Evolutionary conservation across 2,329 filamentous ascomycete species (phyloP), one percentile per base, ranked within the genome.

Genomic region (Fusarium praegraminearum): DNA sequence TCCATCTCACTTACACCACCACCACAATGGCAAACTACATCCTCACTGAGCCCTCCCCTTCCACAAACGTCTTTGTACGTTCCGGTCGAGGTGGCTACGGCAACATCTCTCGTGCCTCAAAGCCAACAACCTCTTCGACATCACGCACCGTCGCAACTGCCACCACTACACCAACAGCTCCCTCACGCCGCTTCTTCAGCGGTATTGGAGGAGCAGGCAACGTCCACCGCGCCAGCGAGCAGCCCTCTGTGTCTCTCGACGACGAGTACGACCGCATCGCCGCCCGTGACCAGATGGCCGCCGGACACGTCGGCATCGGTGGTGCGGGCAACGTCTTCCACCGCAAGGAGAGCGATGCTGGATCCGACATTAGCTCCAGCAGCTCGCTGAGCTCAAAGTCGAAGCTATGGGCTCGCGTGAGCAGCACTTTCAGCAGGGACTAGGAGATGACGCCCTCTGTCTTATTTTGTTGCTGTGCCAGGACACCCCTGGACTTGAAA

Each of bases 121-220:
- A 83, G 15, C 81, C 81, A 52, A 80, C 82, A 15, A 73, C 66
- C 43, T 66, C 70, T 5, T 77, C 87, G 7, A 78, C 87, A 77
- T 78, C 87, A 75, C 83, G 83, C 76, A 76, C 84, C 49, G 80
- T 83, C 49, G 66, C 76, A 72, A 69, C 73, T 5, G 56, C 72
- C 30, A 59, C 75, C 83, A 80, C 72, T 33, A 59, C 75, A 83
- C 80, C 75, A 72, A 65, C 75, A 69, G 67, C 72, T 5, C 59
- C 75, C 33, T 80, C 82, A 44, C 78, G 82, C 62, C 84, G 85
- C 80, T 90, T 90, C 83, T 86, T 89, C 81, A 85, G 85, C 13
- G 90, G 90, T 73, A 88, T 90, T 61, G 90, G 90, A 71, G 89
- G 90, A 61, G 89, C 89, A 4, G 90, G 90, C 75, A 92, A 91